Percentiles rank a stretch among this genome's conserved stretches.
Evolutionary conservation across 2,329 filamentous ascomycete genomes (phyloP).

Genomic region (Dactylellina drechsleri): DNA sequence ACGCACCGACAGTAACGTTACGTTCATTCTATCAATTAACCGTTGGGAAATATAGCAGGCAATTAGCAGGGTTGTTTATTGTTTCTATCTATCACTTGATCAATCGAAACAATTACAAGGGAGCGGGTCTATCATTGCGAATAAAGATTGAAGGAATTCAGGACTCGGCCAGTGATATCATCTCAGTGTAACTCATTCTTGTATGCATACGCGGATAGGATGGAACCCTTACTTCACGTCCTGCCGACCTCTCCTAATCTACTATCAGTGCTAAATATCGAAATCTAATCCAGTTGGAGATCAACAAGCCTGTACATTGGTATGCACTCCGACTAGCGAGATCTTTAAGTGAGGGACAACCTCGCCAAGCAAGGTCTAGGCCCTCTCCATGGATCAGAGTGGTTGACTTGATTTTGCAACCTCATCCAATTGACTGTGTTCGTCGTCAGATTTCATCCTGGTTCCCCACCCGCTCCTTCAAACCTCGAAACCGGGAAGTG

Average conservation of each 20-base stretch:
- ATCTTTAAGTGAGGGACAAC: not conserved
- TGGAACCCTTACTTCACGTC: not conserved
- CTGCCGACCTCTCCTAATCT: too few relatives aligned
- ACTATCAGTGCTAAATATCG: too few relatives aligned
- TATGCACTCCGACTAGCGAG: too few relatives aligned
- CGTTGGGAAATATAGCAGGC: not conserved
- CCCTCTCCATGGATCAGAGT: not conserved
- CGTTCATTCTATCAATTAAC: not conserved
- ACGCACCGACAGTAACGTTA: not conserved
- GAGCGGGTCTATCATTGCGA: too few relatives aligned
- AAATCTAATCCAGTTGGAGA: too few relatives aligned
- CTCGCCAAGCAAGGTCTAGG: not conserved
- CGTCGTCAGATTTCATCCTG: conserved; percentile 2
- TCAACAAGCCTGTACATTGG: too few relatives aligned
- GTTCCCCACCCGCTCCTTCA: conserved; percentile 9
- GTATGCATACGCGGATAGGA: conserved; percentile 15
- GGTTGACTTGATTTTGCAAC: not conserved
- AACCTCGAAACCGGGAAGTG: conserved; percentile 23
- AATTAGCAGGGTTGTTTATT: conserved; percentile 12
- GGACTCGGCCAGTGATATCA: conserved; percentile 25
- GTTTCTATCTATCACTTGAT: conserved; percentile 1
- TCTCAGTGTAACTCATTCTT: conserved; percentile 19
- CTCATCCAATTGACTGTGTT: not conserved
- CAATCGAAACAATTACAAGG: conserved; percentile 1
- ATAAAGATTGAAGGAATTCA: not conserved